Evolutionary conservation across 1,284 basidiomycete genomes (phyloP).

Genomic region (Dichomitus squalens): DNA sequence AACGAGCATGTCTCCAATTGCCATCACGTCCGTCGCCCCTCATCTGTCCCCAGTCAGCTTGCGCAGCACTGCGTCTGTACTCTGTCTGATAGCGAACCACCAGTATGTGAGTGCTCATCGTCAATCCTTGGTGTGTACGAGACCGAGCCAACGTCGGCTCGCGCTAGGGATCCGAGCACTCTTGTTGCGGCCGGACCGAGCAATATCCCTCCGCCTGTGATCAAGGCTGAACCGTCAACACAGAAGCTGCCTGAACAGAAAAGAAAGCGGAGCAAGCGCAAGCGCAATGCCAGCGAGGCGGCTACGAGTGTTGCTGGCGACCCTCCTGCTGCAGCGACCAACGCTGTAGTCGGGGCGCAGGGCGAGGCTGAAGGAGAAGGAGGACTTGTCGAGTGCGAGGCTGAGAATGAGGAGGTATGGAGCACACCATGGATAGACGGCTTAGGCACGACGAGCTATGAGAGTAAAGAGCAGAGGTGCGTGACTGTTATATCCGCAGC

Average conservation of each 20-base stretch:
- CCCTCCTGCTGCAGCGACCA: not conserved
- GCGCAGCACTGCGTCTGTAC: not conserved
- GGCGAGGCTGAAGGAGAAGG: not conserved
- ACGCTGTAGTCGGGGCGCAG: not conserved
- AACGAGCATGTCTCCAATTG: not conserved
- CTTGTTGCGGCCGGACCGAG: slow-evolving; percentile 15
- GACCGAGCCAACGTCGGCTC: not conserved
- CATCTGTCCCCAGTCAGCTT: not conserved
- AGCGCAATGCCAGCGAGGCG: slow-evolving; percentile 17
- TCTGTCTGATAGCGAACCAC: not conserved
- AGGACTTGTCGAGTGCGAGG: not conserved
- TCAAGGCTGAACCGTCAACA: not conserved
- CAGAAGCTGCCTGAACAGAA: slow-evolving; percentile 2
- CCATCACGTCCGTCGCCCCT: not conserved
- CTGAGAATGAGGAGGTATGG: slow-evolving; percentile 4
- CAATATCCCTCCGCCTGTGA: slow-evolving; percentile 11
- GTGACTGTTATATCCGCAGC: not conserved
- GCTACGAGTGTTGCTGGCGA: slow-evolving; percentile 4
- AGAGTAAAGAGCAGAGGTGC: slow-evolving; percentile 39
- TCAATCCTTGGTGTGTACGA: not conserved
- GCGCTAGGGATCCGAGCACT: slow-evolving; percentile 9
- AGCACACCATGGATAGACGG: slow-evolving; percentile 31
- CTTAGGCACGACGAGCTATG: slow-evolving; percentile 29
- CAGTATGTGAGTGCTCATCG: slow-evolving; percentile 1
- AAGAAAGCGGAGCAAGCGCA: slow-evolving; percentile 15